Evolutionary conservation across 2,329 filamentous ascomycete genomes (phyloP), one percentile per base, ranked within the genome.

Genomic region (Lanzia echinophila): DNA sequence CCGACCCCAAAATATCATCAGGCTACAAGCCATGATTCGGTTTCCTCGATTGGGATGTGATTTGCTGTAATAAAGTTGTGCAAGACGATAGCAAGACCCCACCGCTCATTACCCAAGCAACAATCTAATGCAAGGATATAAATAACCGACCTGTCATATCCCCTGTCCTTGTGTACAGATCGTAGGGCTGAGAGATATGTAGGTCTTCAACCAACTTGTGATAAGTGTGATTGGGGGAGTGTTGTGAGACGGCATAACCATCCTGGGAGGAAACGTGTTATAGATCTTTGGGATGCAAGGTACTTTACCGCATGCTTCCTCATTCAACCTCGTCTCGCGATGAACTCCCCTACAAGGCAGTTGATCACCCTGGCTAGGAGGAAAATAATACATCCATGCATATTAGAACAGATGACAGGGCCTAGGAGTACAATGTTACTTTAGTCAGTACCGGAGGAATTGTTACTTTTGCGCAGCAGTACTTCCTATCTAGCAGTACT

Each of bases 261-360:
- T 48, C 50, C 44, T 41, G 19, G 50, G 19, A 28, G 50, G 34
- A 47, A 53, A 53, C 50, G 50, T 53, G 50, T 53, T 42, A 17
- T 47, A 31, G 44, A 53, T 48, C 50, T 28, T 20, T 34, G 19
- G 33, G 36, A 53, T 53, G 44, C 39, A 53, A 47, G 50, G 43
- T 33, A 53, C 41, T 44, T 12, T 39, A 46, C 8, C 33, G 39
- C 36, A 28, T 28, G 24, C 8, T 28, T 28, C 24, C 24, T 28
- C 8, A 28, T 28, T 28, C 24, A 28, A 28, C 24, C 24, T 28
- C 24, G 24, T 28, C 8, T 28, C 24, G 24, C 4, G 8, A 8
- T 28, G n/a, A n/a, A 32, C 17, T 22, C 34, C n/a, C n/a, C 3
- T 44, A 43, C 2, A 5, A 17, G 34, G 34, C 34, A 36, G 24